Percentiles rank a stretch among this genome's conserved stretches.
These are phyloP conservation scores for Geosmithia morbida DNA, from an alignment of 2,329 filamentous ascomycete genomes.

Conservation along the genomic window DNA sequence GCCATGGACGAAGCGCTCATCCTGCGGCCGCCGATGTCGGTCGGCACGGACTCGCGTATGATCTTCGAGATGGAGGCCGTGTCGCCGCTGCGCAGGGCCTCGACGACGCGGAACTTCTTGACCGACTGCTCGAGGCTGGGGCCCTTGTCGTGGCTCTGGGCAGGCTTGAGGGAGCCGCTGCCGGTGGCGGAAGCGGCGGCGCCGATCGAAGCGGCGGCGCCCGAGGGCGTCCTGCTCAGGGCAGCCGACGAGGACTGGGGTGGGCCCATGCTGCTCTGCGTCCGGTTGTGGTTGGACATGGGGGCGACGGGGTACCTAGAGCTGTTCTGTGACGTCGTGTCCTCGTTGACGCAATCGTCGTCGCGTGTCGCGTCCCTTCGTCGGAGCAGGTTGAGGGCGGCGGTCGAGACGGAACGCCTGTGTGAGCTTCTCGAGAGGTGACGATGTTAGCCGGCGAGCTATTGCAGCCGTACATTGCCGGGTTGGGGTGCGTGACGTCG, in stretches of 20 bases:
- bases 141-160: slow-evolving; percentile 24
- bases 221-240: slow-evolving; percentile 25
- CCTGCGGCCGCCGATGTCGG: slow-evolving; percentile 23
- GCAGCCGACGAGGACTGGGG: slow-evolving; percentile 27
- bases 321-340: slow-evolving; percentile 19
- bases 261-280: slow-evolving; percentile 29
- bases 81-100: slow-evolving; percentile 80
- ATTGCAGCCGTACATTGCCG: too few relatives aligned
- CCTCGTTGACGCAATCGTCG: slow-evolving; percentile 38
- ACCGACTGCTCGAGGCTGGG: slow-evolving; percentile 80
- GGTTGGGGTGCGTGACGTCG: too few relatives aligned
- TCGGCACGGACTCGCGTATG: slow-evolving; percentile 47
- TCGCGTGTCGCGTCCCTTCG: slow-evolving; percentile 30
- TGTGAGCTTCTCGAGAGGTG: slow-evolving; percentile 18
- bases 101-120: slow-evolving; percentile 85
- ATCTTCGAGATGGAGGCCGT: slow-evolving; percentile 80
- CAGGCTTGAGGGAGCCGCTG: slow-evolving; percentile 15
- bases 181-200: slow-evolving; percentile 3
- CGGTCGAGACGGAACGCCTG: slow-evolving; percentile 38
- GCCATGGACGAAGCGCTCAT: slow-evolving; percentile 41
- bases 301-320: slow-evolving; percentile 5
- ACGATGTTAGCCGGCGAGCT: not conserved
- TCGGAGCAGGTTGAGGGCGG: slow-evolving; percentile 37
- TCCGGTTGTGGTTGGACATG: slow-evolving; percentile 18
- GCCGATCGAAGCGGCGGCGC: slow-evolving; percentile 6